Base-by-base conservation (phyloP, 2,329 filamentous ascomycete species). In the Bertia moriformis region DNA sequence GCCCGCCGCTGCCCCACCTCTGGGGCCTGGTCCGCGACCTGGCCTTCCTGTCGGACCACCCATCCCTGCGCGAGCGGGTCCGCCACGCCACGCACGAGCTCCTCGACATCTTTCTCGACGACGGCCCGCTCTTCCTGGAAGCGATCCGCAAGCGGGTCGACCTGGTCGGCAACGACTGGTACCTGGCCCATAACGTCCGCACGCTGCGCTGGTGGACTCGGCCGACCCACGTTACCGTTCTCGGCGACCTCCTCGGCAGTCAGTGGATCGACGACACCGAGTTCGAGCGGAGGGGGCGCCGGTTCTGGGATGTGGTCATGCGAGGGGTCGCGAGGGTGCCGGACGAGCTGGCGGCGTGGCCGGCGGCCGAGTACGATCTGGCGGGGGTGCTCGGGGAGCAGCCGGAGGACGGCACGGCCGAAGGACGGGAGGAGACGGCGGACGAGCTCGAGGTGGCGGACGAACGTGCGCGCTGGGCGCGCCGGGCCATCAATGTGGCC, bases 231-330 rank as follows among this genome's bases (percentile, higher is more conserved):
- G 75, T 91, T 15, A 78, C 83, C 0, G 87, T 96, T 0, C 66
- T 98, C 3, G 91, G 91, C 3, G 91, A 98, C 55, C 64, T 98
- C 42, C 64, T 98, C 7, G 91, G 91, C 7, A 94, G 87, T 51
- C 91, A 98, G 57, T 98, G 91, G 91, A 83, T 98, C 44, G 72
- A 71, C 38, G 78, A 94, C 53, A 71, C 69, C 19, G 91, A 98
- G 58, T 98, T 98, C 53, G 69, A 74, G 43, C 65, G 66, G 43
- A 73, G 91, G 29, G 80, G 77, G 14, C 59, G 62, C 48, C 66
- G 89, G 29, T 95, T 80, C 61, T 95, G 89, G 89, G 67, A 75
- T 42, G 68, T 79, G 4, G 80, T 91, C 2, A 87, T 95, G 55
- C 65, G 58, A n/a, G 76, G 77, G 4, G 73, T 71, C 27, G 64